phyloP scores from a whole-genome alignment of 1,139 yeast species.

The Suhomyces atakaporum region DNA sequence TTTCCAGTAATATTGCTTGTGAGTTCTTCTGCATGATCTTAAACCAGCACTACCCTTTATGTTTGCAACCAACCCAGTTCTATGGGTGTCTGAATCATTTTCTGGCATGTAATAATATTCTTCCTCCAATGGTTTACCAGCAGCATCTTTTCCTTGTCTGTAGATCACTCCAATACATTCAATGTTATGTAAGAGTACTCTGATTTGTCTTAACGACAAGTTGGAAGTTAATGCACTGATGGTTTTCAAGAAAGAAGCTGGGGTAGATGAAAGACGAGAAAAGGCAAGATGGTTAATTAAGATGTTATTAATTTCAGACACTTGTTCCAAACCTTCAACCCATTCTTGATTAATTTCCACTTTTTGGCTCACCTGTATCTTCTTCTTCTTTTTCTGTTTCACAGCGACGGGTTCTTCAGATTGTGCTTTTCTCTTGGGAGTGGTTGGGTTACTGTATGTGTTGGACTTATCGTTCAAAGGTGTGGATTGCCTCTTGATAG shows the following conservation, averaged over 20 bases:
- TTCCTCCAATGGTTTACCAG: slow-evolving; percentile 90
- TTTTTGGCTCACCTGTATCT: slow-evolving; percentile 16
- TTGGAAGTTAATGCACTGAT: slow-evolving; percentile 53
- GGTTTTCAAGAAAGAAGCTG: slow-evolving; percentile 65
- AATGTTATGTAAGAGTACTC: slow-evolving; percentile 51
- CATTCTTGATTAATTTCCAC: slow-evolving; percentile 30
- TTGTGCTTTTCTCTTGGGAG: slow-evolving; percentile 27
- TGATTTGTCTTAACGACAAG: slow-evolving; percentile 48
- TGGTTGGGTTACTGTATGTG: slow-evolving; percentile 18
- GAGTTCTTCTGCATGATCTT: slow-evolving; percentile 88
- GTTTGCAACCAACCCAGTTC: slow-evolving; percentile 70
- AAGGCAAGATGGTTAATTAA: slow-evolving; percentile 86
- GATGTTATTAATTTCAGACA: slow-evolving; percentile 60
- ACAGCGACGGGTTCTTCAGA: slow-evolving; percentile 38
- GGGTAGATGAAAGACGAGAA: slow-evolving; percentile 84
- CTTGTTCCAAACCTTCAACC: slow-evolving; percentile 35
- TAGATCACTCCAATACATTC: slow-evolving; percentile 78
- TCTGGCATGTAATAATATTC: slow-evolving; percentile 91
- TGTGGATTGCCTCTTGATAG: slow-evolving; percentile 19
- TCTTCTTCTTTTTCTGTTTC: slow-evolving; percentile 17
- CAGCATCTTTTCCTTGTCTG: slow-evolving; percentile 92
- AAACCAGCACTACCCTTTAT: slow-evolving; percentile 81
- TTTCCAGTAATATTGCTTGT: slow-evolving; percentile 90
- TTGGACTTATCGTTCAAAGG: slow-evolving; percentile 32
- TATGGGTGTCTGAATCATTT: slow-evolving; percentile 68